phyloP scores from a whole-genome alignment of 2,329 filamentous ascomycete genomes.

The Fonsecaea pugnacius region DNA sequence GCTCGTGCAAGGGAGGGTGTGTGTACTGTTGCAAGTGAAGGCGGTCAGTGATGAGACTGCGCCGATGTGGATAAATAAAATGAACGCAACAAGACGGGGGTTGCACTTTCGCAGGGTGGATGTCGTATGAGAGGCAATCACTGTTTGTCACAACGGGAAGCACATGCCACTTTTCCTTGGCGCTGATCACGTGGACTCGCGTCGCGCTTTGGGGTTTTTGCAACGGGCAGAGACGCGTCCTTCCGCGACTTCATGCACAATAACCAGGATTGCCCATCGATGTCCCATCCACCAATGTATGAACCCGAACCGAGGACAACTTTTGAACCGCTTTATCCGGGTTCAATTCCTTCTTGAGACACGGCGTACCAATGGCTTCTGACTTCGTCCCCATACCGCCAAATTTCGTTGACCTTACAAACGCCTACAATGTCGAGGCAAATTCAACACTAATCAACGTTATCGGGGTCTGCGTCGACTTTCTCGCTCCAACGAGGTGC shows the following conservation, averaged over 20 bases:
- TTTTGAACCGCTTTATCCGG: background rate
- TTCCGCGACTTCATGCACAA: background rate
- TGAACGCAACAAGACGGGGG: constrained; percentile 18
- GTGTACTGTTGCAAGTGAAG: constrained; percentile 7
- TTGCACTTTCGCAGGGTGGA: constrained; percentile 13
- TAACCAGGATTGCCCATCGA: background rate
- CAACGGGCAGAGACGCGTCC: constrained; percentile 5
- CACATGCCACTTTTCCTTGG: constrained; percentile 29
- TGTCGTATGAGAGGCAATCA: constrained; percentile 10
- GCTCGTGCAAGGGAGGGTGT: constrained; percentile 3
- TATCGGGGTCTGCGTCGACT: constrained; percentile 73
- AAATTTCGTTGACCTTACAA: constrained; percentile 54
- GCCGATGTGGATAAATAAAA: constrained; percentile 22
- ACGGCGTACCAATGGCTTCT: constrained; percentile 1
- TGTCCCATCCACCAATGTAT: background rate
- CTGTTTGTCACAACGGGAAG: constrained; percentile 10
- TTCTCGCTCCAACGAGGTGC: constrained; percentile 58
- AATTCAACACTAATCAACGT: constrained; percentile 47
- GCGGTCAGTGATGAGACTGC: constrained; percentile 27
- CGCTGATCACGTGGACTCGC: constrained; percentile 25
- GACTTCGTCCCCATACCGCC: constrained; percentile 39
- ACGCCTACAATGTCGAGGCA: constrained; percentile 15
- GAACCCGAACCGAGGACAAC: background rate
- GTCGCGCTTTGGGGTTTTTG: background rate
- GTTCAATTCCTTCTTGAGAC: background rate